phyloP scores from a whole-genome alignment of 768 basidiomycete species.

The Boletus vermiculosoides region DNA sequence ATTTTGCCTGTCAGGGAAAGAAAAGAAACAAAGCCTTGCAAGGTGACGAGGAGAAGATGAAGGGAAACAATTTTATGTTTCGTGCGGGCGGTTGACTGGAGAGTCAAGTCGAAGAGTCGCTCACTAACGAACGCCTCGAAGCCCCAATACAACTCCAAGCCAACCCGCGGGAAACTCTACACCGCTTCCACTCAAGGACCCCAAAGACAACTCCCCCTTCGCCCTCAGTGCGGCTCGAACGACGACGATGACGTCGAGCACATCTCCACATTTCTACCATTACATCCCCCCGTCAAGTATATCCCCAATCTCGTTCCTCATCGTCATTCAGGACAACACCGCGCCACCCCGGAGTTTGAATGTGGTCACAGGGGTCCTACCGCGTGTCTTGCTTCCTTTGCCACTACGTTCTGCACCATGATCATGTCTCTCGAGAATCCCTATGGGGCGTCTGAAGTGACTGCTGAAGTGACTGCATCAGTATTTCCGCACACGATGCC shows the following conservation, averaged over 20 bases:
- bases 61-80: conserved; percentile 29
- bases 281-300: not conserved
- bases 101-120: conserved; percentile 32
- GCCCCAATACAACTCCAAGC: conserved; percentile 23
- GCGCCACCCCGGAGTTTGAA: conserved; percentile 32
- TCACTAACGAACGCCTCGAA: conserved; percentile 29
- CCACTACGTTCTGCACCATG: not conserved
- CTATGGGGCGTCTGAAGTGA: not conserved
- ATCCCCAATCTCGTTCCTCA: not conserved
- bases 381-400: conserved; percentile 13
- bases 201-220: conserved; percentile 13
- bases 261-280: not conserved
- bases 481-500: not conserved
- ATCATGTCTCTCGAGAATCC: not conserved
- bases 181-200: conserved; percentile 25
- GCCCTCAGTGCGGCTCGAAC: not conserved
- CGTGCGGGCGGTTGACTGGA: conserved; percentile 28
- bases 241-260: conserved; percentile 1
- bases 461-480: not conserved
- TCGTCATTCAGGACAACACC: conserved; percentile 1
- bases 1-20: conserved; percentile 18
- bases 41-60: conserved; percentile 27
- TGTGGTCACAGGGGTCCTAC: conserved; percentile 28
- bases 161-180: conserved; percentile 33
- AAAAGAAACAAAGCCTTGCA: conserved; percentile 22